Evolutionary conservation across 768 basidiomycete species (phyloP).

Genomic region (Russula vinacea): DNA sequence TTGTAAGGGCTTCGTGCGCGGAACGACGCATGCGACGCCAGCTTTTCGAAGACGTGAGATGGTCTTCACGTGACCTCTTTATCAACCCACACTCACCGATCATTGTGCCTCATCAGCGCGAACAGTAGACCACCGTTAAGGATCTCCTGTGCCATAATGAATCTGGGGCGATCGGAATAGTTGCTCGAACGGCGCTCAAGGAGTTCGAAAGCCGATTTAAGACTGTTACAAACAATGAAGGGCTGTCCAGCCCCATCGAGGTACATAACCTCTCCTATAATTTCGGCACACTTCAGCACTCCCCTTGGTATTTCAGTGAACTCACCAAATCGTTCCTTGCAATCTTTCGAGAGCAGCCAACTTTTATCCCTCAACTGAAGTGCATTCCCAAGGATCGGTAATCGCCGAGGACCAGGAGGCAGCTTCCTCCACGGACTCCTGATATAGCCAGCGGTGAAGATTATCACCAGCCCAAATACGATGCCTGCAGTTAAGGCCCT

Average conservation of each 20-base stretch:
- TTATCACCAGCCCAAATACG: background rate
- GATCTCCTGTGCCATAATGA: conserved; percentile 20
- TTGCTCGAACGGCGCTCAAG: conserved; percentile 34
- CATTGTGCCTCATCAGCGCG: conserved; percentile 1
- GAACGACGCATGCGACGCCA: conserved; percentile 38
- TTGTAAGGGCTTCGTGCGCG: conserved; percentile 36
- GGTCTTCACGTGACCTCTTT: no score
- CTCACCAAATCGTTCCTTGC: conserved; percentile 6
- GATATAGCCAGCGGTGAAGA: background rate
- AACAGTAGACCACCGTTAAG: conserved; percentile 12
- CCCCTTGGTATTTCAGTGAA: background rate
- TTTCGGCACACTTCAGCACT: background rate
- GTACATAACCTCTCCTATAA: conserved; percentile 29
- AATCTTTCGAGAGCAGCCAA: conserved; percentile 7
- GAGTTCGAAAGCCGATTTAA: conserved; percentile 17
- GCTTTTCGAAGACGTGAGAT: conserved; percentile 23
- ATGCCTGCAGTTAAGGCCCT: background rate
- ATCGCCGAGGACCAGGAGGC: conserved; percentile 7
- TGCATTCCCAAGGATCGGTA: conserved; percentile 14
- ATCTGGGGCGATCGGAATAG: conserved; percentile 34
- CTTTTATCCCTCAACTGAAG: background rate
- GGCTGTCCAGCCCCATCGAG: conserved; percentile 27
- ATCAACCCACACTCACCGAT: background rate
- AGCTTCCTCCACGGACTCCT: conserved; percentile 14
- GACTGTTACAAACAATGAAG: conserved; percentile 23